Evolutionary conservation across 768 basidiomycete genomes (phyloP), one percentile per base, ranked within the genome.

Genomic region (Auriscalpium vulgare): DNA sequence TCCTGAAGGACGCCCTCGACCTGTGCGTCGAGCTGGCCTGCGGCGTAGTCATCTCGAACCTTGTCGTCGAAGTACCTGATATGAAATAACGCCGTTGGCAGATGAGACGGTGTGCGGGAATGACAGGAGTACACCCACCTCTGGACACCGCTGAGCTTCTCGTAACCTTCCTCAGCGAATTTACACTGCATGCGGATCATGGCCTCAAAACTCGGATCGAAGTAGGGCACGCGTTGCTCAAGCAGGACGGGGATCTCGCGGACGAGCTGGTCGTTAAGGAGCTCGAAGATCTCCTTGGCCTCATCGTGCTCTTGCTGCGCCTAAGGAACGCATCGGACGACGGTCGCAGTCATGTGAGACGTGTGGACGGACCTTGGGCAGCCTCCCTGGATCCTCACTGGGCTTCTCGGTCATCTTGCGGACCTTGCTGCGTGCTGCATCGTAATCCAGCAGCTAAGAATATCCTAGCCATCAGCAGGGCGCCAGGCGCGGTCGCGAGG

Each of bases 131-230:
- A 34, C 4, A 64, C 72, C 17, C 59, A 91, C 85, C 92, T 76
- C 70, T 99, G 95, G 9, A 97, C 95, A 47, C 91, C 86, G 50
- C 93, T 88, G 51, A 97, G 81, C 72, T 94, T 97, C 74, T 97
- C 94, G 68, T 99, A 98, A 0, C 95, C 95, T 64, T 99, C 95
- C 69, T 97, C 92, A 0, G 95, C 95, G 67, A 98, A 98, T 66
- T 95, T 94, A 66, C 90, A 83, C 67, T 99, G 97, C 84, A 97
- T 91, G 35, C 97, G 82, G 61, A 94, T 93, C 95, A 98, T 98
- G 47, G 95, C 91, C 72, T 98, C 97, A 68, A 98, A 98, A 62
- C 90, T 94, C 5, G 97, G 97, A 69, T 98, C 97, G 60, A 98
- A 95, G 78, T 91, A 99, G 0, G 97, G 97, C 23, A 99, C 89